Base-by-base conservation (phyloP, 2,329 filamentous ascomycete genomes). In the Tolypocladium inflatum region DNA sequence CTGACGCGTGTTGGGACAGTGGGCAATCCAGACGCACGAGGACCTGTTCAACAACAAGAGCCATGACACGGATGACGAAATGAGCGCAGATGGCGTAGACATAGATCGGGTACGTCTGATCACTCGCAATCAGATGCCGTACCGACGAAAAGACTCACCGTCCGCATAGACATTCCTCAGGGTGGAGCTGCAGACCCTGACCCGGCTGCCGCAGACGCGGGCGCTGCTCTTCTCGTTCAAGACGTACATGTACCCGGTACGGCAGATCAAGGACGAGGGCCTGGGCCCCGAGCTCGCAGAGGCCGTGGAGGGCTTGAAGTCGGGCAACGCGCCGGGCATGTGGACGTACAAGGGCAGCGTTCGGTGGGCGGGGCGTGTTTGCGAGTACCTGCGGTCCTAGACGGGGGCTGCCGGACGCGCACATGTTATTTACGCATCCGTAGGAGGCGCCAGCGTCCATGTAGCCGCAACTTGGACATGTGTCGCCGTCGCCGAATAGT, bases 221-320 rank as follows among this genome's bases (percentile, higher is more conserved):
- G 76, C 77, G 0, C 66, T 83, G 2, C 64, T 83, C 15, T 83
- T 83, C 65, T 79, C 78, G 11, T 81, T 83, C 71, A 82, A 83
- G 68, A 82, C 80, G 0, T 81, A 81, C 58, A 59, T 81, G 19
- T 82, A 81, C 55, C 74, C 76, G 0, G 59, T 83, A 0, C 60
- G 66, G 10, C 72, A 80, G 3, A 73, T 83, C 63, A 81, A 77
- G 62, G 71, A 66, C 0, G 80, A 83, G 54, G 80, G 78, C 0
- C 65, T 75, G 1, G 80, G 79, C 0, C 69, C 68, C 1, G 66
- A 74, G 38, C 67, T 83, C 19, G 79, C 79, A 0, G 75, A 80
- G 42, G 79, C 80, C 0, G 78, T 83, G n/a, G 76, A 83, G 56
- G 80, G 80, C 0, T 63, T 83, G 56, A 71, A 72, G 58, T 61